Conservation (phyloP, 2,329 filamentous ascomycete genomes). For the Fusarium sp. region DNA sequence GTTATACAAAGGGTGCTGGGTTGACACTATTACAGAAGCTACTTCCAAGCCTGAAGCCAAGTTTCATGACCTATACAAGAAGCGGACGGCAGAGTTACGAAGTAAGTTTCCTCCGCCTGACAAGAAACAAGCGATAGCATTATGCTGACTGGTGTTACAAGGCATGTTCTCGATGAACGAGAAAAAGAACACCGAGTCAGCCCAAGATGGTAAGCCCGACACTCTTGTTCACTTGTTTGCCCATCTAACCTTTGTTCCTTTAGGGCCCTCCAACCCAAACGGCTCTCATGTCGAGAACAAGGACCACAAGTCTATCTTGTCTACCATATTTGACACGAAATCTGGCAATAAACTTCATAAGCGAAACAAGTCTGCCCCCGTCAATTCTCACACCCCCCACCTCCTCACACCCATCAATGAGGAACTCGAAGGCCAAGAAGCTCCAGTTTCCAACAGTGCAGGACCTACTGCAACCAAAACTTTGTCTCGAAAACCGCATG, state of each 20-base stretch:
- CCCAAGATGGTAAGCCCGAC: constrained; percentile 12
- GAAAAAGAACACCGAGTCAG: neutral
- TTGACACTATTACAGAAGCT: constrained; percentile 7
- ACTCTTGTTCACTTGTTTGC: neutral
- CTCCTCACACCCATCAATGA: constrained; percentile 16
- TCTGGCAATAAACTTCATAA: constrained; percentile 35
- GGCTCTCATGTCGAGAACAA: neutral
- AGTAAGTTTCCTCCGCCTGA: constrained; percentile 12
- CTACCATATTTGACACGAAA: constrained; percentile 24
- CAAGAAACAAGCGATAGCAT: neutral
- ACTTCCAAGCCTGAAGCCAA: constrained; percentile 8
- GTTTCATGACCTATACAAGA: constrained; percentile 11
- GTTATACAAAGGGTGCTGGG: neutral
- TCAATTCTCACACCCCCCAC: neutral
- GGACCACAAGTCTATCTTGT: constrained; percentile 9
- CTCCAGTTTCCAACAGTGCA: neutral
- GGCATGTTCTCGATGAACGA: neutral
- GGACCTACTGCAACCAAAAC: neutral
- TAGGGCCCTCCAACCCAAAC: neutral
- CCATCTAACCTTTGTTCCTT: constrained; percentile 4
- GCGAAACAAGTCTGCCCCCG: constrained; percentile 25
- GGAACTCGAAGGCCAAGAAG: constrained; percentile 6
- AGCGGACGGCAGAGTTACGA: constrained; percentile 17
- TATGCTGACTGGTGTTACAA: constrained; percentile 11
- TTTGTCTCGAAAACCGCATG: neutral